Percentiles rank a stretch among this genome's conserved stretches.
Conservation (phyloP, 2,329 filamentous ascomycete genomes). For the Lachnellula subtilissima region DNA sequence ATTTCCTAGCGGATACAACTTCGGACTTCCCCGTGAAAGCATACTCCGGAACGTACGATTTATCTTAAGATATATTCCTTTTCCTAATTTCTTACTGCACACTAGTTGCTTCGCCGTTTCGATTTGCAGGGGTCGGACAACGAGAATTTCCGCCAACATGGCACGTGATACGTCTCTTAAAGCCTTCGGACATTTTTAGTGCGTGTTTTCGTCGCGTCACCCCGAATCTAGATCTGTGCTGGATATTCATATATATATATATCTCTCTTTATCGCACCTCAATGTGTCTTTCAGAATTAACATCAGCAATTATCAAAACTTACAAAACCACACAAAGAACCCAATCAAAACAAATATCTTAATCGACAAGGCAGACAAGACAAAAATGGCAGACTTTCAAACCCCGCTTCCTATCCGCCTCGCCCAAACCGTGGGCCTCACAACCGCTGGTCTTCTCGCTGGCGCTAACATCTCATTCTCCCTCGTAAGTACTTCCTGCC, state of each 20-base stretch:
- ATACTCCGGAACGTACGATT: no score
- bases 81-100: no score
- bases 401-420: conserved; percentile 35
- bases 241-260: no score
- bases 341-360: neutral
- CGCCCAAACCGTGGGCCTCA: conserved; percentile 47
- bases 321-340: no score
- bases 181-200: neutral
- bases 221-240: neutral
- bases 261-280: no score
- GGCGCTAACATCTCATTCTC: conserved; percentile 32
- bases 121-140: neutral
- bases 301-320: no score
- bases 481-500: neutral
- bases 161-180: neutral
- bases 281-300: no score
- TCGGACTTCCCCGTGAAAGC: no score
- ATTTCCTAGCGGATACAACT: no score
- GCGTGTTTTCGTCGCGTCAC: neutral
- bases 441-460: conserved; percentile 42
- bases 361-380: no score
- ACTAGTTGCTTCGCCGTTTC: neutral
- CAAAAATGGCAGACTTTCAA: neutral
- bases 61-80: no score
- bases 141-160: neutral